Percentiles rank a stretch among this genome's conserved stretches.
These are phyloP conservation scores for Isoetes engelmannii DNA, from an alignment of 83 land plant species.

Conservation along the genomic window DNA sequence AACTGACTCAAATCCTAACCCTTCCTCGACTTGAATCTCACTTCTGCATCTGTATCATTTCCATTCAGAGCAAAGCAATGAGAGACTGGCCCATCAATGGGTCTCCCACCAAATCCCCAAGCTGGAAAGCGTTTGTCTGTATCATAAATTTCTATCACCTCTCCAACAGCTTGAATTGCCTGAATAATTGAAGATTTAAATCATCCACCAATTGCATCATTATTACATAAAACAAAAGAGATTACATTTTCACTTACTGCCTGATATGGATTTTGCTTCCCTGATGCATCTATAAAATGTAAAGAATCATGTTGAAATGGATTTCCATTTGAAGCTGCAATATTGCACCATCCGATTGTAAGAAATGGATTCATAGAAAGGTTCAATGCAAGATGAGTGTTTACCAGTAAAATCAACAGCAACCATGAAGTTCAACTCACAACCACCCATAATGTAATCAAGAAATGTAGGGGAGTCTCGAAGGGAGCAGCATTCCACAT, in stretches of 20 bases:
- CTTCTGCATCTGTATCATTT: slow-evolving; percentile 6
- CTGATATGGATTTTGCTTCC: slow-evolving; percentile 75
- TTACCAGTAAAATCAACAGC: slow-evolving; percentile 74
- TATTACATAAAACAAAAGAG: neutral
- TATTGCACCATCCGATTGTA: neutral
- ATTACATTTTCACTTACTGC: slow-evolving; percentile 36
- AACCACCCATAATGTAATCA: slow-evolving; percentile 76
- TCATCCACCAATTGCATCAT: neutral
- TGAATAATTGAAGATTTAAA: slow-evolving; percentile 12
- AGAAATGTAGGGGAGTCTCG: slow-evolving; percentile 43
- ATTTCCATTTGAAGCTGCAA: slow-evolving; percentile 85
- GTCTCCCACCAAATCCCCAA: slow-evolving; percentile 93
- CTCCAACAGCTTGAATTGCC: slow-evolving; percentile 80
- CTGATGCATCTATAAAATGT: slow-evolving; percentile 78
- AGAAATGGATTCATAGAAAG: neutral
- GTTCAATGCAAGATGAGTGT: neutral
- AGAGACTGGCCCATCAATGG: slow-evolving; percentile 59
- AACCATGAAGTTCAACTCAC: slow-evolving; percentile 71
- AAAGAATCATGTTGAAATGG: slow-evolving; percentile 68
- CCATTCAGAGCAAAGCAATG: slow-evolving; percentile 87
- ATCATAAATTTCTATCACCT: slow-evolving; percentile 73
- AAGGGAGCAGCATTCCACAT: slow-evolving; percentile 49
- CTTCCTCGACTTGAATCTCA: slow-evolving; percentile 6
- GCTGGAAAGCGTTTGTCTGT: slow-evolving; percentile 67
- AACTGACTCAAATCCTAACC: neutral